These are phyloP conservation scores for Oryza glumipatula DNA, from an alignment of 176 grass and related monocot genomes.

Conservation along the genomic window DNA sequence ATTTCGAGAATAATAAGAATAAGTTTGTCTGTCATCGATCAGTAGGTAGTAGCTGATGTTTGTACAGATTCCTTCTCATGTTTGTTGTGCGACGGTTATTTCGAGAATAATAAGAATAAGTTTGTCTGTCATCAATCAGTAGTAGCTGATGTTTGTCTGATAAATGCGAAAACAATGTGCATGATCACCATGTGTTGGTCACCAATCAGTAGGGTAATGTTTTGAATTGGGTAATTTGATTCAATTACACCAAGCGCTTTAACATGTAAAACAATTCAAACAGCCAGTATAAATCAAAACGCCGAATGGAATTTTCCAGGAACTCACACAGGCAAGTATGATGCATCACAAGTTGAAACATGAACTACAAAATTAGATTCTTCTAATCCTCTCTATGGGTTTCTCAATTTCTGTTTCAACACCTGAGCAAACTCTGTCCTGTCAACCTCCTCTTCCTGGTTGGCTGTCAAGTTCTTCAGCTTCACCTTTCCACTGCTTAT, in stretches of 20 bases:
- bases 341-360: background rate
- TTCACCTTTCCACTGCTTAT: conserved; percentile 55
- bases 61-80: background rate
- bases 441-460: conserved; percentile 61
- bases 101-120: conserved; percentile 20
- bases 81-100: background rate
- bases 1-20: conserved; percentile 23
- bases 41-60: background rate
- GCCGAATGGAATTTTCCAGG: background rate
- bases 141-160: too few species aligned
- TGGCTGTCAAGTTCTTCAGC: conserved; percentile 76
- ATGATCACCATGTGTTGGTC: background rate
- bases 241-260: background rate
- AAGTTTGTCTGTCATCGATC: background rate
- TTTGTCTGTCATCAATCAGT: background rate
- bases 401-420: conserved; percentile 54
- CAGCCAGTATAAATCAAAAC: background rate
- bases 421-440: conserved; percentile 63
- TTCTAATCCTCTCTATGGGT: background rate
- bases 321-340: background rate
- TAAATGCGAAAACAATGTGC: too few species aligned
- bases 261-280: background rate
- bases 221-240: background rate
- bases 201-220: background rate
- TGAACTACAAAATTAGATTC: background rate